These are phyloP conservation scores for Cardamine chenopodiifolia DNA, from an alignment of 345 rosid species.

Conservation along the genomic window DNA sequence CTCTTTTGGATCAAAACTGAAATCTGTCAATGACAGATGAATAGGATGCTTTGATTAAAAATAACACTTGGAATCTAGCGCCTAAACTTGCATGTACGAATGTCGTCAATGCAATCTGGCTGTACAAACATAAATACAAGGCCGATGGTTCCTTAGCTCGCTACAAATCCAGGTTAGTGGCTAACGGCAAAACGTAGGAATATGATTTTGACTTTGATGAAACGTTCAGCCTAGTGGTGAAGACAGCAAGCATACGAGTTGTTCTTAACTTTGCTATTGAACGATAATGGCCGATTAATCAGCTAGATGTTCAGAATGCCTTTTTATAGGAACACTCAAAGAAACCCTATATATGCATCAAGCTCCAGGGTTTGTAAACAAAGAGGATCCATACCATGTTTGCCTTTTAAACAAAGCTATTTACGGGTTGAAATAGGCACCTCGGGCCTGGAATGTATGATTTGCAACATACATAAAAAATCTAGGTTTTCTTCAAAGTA, in stretches of 20 bases:
- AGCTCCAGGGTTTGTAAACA: no score
- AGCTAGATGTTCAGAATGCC: no score
- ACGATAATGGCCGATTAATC: no score
- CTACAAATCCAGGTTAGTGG: not conserved
- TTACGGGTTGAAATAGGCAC: not conserved
- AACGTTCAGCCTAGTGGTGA: not conserved
- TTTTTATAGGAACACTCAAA: no score
- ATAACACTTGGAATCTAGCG: not conserved
- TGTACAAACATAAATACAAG: not conserved
- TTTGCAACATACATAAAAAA: accelerated
- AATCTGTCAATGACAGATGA: not conserved
- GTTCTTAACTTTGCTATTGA: no score
- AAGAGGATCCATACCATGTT: not conserved
- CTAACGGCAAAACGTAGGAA: not conserved
- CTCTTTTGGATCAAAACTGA: not conserved
- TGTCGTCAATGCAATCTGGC: not conserved
- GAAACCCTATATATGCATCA: no score
- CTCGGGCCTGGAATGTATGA: not conserved
- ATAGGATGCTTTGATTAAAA: not conserved
- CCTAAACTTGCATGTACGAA: not conserved
- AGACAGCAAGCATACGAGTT: no score
- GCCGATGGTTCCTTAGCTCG: not conserved
- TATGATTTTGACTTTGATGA: not conserved
- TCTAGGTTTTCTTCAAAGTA: not conserved
- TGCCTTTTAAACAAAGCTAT: not conserved